Evolutionary conservation across 192 early-diverging fungal genomes (phyloP).

Genomic region (Geosiphon pyriformis): DNA sequence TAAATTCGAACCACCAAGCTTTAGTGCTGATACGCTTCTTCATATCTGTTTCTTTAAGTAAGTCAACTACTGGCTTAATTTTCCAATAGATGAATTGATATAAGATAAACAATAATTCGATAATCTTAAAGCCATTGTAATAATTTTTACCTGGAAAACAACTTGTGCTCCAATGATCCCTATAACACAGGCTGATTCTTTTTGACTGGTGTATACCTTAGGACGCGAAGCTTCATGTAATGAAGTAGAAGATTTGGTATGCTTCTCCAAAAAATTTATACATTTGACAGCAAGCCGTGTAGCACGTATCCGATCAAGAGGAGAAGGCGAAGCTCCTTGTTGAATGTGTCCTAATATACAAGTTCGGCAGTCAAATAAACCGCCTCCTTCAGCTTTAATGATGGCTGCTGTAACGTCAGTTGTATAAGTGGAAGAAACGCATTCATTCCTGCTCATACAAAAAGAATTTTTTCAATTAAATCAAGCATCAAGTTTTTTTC

Average conservation of each 20-base stretch:
- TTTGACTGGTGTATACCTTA: conserved; percentile 50
- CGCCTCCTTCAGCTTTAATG: conserved; percentile 79
- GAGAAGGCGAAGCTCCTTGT: conserved; percentile 89
- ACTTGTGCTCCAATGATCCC: conserved; percentile 78
- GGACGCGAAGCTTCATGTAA: conserved; percentile 45
- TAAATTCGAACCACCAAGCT: conserved; percentile 65
- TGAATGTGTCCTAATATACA: conserved; percentile 92
- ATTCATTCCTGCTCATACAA: conserved; percentile 54
- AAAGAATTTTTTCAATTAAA: background rate
- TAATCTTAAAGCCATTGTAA: background rate
- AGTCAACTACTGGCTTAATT: conserved; percentile 54
- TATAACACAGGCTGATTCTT: conserved; percentile 66
- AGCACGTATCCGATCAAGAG: conserved; percentile 94
- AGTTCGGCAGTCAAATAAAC: conserved; percentile 86
- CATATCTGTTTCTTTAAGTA: conserved; percentile 72
- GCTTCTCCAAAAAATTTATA: conserved; percentile 77
- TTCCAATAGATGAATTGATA: no score
- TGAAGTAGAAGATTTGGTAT: conserved; percentile 41
- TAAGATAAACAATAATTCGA: background rate
- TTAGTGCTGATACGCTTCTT: conserved; percentile 64
- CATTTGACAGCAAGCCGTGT: conserved; percentile 76
- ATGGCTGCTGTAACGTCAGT: conserved; percentile 85
- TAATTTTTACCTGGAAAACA: conserved; percentile 46
- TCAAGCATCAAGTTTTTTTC: background rate
- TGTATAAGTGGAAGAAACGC: conserved; percentile 75